Evolutionary conservation across 1,284 basidiomycete genomes (phyloP).

Genomic region (Pseudozyma thailandica): DNA sequence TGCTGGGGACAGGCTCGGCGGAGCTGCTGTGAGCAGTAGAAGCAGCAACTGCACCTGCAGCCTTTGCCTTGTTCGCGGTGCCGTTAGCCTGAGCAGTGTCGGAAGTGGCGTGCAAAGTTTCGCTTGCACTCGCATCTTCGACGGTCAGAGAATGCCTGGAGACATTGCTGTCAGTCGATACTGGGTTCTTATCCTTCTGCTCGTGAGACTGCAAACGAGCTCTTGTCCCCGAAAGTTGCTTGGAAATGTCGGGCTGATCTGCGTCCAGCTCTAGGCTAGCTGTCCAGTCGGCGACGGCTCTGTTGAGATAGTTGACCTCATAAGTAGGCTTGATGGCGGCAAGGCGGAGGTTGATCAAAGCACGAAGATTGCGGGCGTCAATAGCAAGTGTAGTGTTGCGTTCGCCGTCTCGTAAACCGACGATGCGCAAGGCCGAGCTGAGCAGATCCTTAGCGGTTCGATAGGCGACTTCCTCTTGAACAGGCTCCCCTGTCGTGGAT

Average conservation of each 20-base stretch:
- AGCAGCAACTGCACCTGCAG: neutral
- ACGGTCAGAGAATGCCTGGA: neutral
- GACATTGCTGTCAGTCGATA: neutral
- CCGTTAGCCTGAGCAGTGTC: neutral
- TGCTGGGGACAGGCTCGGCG: neutral
- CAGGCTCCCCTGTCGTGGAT: neutral
- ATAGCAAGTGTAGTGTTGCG: slow-evolving; percentile 31
- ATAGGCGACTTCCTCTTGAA: neutral
- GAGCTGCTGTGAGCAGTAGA: neutral
- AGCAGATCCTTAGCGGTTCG: slow-evolving; percentile 26
- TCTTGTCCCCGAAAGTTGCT: slow-evolving; percentile 10
- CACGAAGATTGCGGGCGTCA: slow-evolving; percentile 32
- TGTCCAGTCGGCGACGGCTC: slow-evolving; percentile 29
- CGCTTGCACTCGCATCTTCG: neutral
- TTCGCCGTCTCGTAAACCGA: slow-evolving; percentile 20
- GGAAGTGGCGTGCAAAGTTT: neutral
- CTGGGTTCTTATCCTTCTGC: neutral
- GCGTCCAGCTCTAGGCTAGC: slow-evolving; percentile 27
- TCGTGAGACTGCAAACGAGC: slow-evolving; percentile 3
- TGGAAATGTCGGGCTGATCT: slow-evolving; percentile 11
- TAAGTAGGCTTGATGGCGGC: slow-evolving; percentile 13
- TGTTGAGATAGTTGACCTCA: slow-evolving; percentile 20
- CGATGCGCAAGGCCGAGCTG: slow-evolving; percentile 31
- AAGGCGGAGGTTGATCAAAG: slow-evolving; percentile 25
- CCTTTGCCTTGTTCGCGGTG: neutral